A percentile compares a stretch with the other conserved stretches of the same genome.
phyloP scores from a whole-genome alignment of 176 grass and related monocot genomes.

The Bothriochloa decipiens region DNA sequence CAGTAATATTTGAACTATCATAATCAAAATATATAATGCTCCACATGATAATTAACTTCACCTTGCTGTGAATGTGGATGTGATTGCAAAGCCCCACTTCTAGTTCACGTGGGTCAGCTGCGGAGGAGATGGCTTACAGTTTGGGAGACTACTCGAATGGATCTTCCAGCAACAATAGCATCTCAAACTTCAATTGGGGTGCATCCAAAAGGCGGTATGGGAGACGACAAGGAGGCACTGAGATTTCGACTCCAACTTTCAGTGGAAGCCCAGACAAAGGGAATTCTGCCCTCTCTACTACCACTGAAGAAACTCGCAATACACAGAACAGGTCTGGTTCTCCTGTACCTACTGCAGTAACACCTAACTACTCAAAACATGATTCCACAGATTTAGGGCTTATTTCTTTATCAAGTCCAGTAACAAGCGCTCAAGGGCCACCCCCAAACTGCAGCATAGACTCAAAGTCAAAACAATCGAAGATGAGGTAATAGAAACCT shows the following conservation, averaged over 20 bases:
- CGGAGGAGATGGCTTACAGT: slow-evolving; percentile 26
- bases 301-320: slow-evolving; percentile 29
- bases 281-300: slow-evolving; percentile 31
- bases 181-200: slow-evolving; percentile 36
- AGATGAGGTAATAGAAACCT: slow-evolving; percentile 47
- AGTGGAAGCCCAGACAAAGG: slow-evolving; percentile 43
- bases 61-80: slow-evolving; percentile 30
- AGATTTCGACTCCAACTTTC: slow-evolving; percentile 11
- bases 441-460: slow-evolving; percentile 16
- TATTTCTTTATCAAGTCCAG: slow-evolving; percentile 25
- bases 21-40: not conserved
- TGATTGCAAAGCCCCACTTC: not conserved
- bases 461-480: slow-evolving; percentile 39
- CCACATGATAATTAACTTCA: not conserved
- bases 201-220: slow-evolving; percentile 34
- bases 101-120: slow-evolving; percentile 14
- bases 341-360: slow-evolving; percentile 6
- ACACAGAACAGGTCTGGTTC: slow-evolving; percentile 35
- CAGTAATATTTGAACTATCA: no score
- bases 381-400: slow-evolving; percentile 1
- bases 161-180: slow-evolving; percentile 18
- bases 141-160: slow-evolving; percentile 1
- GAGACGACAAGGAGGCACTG: slow-evolving; percentile 26
- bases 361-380: slow-evolving; percentile 2
- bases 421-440: slow-evolving; percentile 32